Base-by-base conservation (phyloP, 2,329 filamentous ascomycete species). In the Piedraia hortae region DNA sequence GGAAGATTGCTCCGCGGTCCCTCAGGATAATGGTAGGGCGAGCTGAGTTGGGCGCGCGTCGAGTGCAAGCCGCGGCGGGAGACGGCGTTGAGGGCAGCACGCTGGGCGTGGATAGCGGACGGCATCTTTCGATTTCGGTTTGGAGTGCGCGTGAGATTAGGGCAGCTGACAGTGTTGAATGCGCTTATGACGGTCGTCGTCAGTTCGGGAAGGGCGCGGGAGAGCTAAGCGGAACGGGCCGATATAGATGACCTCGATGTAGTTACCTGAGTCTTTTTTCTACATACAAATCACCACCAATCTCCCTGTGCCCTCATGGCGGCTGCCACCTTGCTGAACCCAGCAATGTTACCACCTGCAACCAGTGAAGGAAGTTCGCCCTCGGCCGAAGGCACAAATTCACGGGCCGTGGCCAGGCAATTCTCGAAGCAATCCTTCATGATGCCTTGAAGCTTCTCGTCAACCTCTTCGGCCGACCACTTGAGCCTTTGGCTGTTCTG, bases 21-120 rank as follows among this genome's bases (percentile, higher is more conserved):
- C 59, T 93, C 82, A 39, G 82, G 71, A 59, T 97, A 97, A 62
- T 97, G 85, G 69, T 89, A 91, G 33, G 80, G 80, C 47, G 75
- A 88, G 40, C 59, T 63, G 47, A 89, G 55, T 50, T 74, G 77
- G 46, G 71, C 53, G 44, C 75, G 74, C 47, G 82, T 88, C 43
- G 75, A 66, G 51, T 78, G 71, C 70, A 97, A 91, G 55, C 71
- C 77, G 51, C 85, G 80, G 57, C 78, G 77, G 61, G 69, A 62
- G 54, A 78, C 43, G 34, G n/a, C n/a, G n/a, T n/a, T n/a, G n/a
- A n/a, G n/a, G n/a, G n/a, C n/a, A n/a, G n/a, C n/a, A n/a, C n/a
- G n/a, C n/a, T n/a, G n/a, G n/a, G n/a, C n/a, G n/a, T n/a, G n/a
- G n/a, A n/a, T n/a, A n/a, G n/a, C n/a, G n/a, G n/a, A n/a, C n/a